A percentile compares a stretch with the other conserved stretches of the same genome.
Evolutionary conservation across 805 yeast genomes (phyloP).

Genomic region (Saccharomyces paradoxus): DNA sequence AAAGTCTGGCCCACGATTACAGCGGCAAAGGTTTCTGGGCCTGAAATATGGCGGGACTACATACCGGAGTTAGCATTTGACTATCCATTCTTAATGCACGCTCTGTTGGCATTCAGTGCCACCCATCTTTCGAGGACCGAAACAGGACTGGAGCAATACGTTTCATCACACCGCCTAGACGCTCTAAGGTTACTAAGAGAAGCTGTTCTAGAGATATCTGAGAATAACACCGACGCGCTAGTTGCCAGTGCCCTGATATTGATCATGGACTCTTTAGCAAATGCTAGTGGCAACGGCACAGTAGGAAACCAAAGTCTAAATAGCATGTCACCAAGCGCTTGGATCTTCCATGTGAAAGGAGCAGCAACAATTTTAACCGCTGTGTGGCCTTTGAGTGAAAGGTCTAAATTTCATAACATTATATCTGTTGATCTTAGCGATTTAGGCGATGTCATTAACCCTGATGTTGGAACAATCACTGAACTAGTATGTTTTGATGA

Average conservation of each 20-base stretch:
- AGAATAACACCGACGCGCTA: conserved; percentile 84
- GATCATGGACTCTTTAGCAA: conserved; percentile 89
- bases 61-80: conserved; percentile 84
- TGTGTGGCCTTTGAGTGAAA: conserved; percentile 82
- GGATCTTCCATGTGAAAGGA: conserved; percentile 96
- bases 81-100: conserved; percentile 87
- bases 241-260: conserved; percentile 86
- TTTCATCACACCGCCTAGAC: conserved; percentile 79
- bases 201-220: conserved; percentile 75
- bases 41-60: conserved; percentile 75
- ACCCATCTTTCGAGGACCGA: conserved; percentile 79
- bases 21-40: conserved; percentile 80
- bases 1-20: conserved; percentile 82
- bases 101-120: conserved; percentile 83
- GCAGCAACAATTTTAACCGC: conserved; percentile 94
- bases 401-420: conserved; percentile 56
- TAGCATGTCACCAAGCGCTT: conserved; percentile 80
- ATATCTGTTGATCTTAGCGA: conserved; percentile 87
- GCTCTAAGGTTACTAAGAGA: conserved; percentile 74
- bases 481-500: conserved; percentile 77
- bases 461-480: conserved; percentile 30
- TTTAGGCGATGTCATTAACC: conserved; percentile 54
- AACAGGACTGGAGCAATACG: conserved; percentile 68
- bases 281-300: conserved; percentile 40
- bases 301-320: conserved; percentile 30